These are phyloP conservation scores for Roridomyces roridus DNA, from an alignment of 768 basidiomycete genomes.

Conservation along the genomic window DNA sequence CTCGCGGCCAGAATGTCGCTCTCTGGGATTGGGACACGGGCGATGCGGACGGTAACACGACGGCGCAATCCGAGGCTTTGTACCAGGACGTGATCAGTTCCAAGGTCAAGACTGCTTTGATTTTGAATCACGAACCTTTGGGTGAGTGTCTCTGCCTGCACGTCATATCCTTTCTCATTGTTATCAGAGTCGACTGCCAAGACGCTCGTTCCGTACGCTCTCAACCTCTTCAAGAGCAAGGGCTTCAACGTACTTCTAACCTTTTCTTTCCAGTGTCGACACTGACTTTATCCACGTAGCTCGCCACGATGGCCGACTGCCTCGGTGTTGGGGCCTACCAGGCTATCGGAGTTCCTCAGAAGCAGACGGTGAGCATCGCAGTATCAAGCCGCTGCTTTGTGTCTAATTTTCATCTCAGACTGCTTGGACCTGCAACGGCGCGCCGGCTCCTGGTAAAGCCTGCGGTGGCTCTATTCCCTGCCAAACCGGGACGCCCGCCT, in stretches of 20 bases:
- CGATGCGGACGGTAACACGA: slow-evolving; percentile 35
- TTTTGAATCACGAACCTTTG: slow-evolving; percentile 42
- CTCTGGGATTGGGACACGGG: slow-evolving; percentile 47
- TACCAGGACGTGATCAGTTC: slow-evolving; percentile 29
- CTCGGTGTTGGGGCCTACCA: slow-evolving; percentile 41
- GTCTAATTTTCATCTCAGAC: not conserved
- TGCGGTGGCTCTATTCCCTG: slow-evolving; percentile 13
- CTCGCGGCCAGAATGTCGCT: slow-evolving; percentile 36
- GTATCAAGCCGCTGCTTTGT: not conserved
- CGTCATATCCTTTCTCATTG: not conserved
- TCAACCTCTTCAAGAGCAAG: slow-evolving; percentile 23
- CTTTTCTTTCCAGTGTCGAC: not conserved
- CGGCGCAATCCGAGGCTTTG: slow-evolving; percentile 23
- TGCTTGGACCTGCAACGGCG: slow-evolving; percentile 12
- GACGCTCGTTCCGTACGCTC: slow-evolving; percentile 7
- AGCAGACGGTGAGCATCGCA: not conserved
- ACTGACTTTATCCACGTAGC: slow-evolving; percentile 18
- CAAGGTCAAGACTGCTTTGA: slow-evolving; percentile 35
- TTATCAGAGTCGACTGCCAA: not conserved
- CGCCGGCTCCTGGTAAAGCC: slow-evolving; percentile 7
- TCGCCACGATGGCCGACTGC: slow-evolving; percentile 48
- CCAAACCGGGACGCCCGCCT: slow-evolving; percentile 11
- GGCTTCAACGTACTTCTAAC: slow-evolving; percentile 31
- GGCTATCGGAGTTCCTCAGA: slow-evolving; percentile 27
- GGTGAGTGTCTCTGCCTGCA: slow-evolving; percentile 18